Base-by-base conservation (phyloP, 176 grass and related monocot species). In the Cenchrus purpureus region DNA sequence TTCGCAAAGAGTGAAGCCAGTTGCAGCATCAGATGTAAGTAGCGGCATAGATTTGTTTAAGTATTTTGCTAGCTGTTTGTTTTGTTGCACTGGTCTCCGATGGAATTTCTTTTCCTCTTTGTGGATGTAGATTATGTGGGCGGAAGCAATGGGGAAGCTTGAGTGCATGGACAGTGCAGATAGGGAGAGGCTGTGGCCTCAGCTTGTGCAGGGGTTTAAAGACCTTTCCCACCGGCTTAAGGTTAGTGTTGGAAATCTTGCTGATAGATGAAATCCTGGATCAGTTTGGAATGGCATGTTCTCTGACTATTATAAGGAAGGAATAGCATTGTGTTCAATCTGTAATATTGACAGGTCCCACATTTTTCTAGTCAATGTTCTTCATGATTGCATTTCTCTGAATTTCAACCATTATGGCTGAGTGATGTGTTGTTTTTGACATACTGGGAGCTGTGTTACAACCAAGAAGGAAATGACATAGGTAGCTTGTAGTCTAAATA, bases 151-250 rank as follows among this genome's bases (percentile, higher is more conserved):
- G 93, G 85, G 86, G 77, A 96, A 99, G 84, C 91, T 99, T 10
- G 97, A 94, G 83, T 92, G 97, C 71, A 99, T 99, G 97, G 93
- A 99, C 14, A 92, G 86, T 79, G 82, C 79, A 17, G 93, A 99
- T 60, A 87, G 97, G 69, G 97, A 99, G 81, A 92, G 97, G 67
- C 82, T 99, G 29, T 99, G 93, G 97, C 97, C 97, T 83, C 97
- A 99, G 56, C 97, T 99, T 88, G 86, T 99, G 76, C 97, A 99
- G 76, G 91, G 93, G 20, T 96, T 91, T 76, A 96, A 94, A 89
- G 97, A 99, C 86, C 94, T 99, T 32, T 99, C 97, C 37, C n/a
- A 65, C 73, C 91, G 97, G 25, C 91, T 99, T 72, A 99, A 99
- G 92, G 94, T 97, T 40, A 40, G 37, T 40, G 37, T 4, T 40